Percentiles rank a stretch among this genome's conserved stretches.
Conservation (phyloP, 2,329 filamentous ascomycete species). For the Macrophomina phaseolina region DNA sequence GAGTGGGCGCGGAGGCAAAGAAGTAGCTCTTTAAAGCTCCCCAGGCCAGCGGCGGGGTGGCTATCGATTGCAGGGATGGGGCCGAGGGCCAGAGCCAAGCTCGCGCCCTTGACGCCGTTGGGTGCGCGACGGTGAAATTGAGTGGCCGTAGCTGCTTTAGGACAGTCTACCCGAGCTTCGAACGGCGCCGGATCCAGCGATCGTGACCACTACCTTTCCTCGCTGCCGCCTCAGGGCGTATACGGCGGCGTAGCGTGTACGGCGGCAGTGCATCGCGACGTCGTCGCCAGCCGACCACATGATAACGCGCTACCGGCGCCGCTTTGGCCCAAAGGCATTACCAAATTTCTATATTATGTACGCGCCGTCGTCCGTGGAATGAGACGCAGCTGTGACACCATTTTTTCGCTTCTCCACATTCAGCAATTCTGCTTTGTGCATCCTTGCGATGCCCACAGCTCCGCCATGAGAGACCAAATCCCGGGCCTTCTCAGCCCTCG, state of each 20-base stretch:
- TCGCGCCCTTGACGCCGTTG: slow-evolving; percentile 29
- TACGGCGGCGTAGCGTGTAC: slow-evolving; percentile 23
- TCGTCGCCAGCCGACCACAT: background rate
- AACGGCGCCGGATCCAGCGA: slow-evolving; percentile 24
- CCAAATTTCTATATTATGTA: slow-evolving; percentile 24
- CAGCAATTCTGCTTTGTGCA: background rate
- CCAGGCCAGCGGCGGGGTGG: slow-evolving; percentile 16
- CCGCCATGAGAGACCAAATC: background rate
- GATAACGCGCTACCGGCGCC: slow-evolving; percentile 14
- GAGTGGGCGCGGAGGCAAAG: slow-evolving; percentile 13
- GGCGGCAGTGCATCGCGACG: background rate
- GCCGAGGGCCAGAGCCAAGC: slow-evolving; percentile 14
- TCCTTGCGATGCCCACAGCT: background rate
- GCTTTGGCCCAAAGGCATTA: slow-evolving; percentile 21
- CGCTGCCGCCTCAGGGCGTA: slow-evolving; percentile 3
- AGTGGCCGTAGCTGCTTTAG: slow-evolving; percentile 13
- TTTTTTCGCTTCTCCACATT: background rate
- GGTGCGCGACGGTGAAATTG: background rate
- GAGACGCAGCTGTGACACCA: slow-evolving; percentile 9
- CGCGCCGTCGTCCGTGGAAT: slow-evolving; percentile 1
- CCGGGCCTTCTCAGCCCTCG: slow-evolving; percentile 12
- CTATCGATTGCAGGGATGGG: slow-evolving; percentile 25
- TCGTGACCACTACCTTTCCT: slow-evolving; percentile 1
- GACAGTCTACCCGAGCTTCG: slow-evolving; percentile 8
- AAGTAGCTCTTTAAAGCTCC: slow-evolving; percentile 23